A percentile compares a stretch with the other conserved stretches of the same genome.
These are phyloP conservation scores for Blechomonas ayalai DNA, from an alignment of 208 protist species.

Conservation along the genomic window DNA sequence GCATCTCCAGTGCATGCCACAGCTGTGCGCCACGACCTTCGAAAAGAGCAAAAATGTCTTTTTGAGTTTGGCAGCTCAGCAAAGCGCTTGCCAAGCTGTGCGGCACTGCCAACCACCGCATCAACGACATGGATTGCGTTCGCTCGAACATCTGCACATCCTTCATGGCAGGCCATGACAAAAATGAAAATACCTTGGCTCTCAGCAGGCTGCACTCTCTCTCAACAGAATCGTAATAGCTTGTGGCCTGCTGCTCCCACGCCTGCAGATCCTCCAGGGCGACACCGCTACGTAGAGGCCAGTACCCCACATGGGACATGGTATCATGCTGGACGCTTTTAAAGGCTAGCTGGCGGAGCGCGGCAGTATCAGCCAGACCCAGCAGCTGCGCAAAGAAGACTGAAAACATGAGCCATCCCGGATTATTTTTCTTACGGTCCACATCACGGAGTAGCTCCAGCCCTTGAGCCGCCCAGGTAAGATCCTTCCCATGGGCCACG, in stretches of 20 bases:
- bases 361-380: constrained; percentile 49
- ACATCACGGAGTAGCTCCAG: constrained; percentile 43
- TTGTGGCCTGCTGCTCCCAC: constrained; percentile 45
- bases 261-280: constrained; percentile 41
- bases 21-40: constrained; percentile 11
- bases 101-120: constrained; percentile 28
- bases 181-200: constrained; percentile 74
- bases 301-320: constrained; percentile 86
- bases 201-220: constrained; percentile 70
- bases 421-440: constrained; percentile 71
- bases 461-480: constrained; percentile 30
- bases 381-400: constrained; percentile 61
- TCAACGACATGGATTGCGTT: constrained; percentile 53
- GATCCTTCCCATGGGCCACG: constrained; percentile 20
- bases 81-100: constrained; percentile 34
- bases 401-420: constrained; percentile 67
- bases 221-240: constrained; percentile 43
- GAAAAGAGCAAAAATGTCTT: constrained; percentile 59
- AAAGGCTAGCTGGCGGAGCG: constrained; percentile 68
- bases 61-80: constrained; percentile 70
- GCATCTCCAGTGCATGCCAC: constrained; percentile 18
- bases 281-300: constrained; percentile 51
- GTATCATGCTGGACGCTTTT: constrained; percentile 84
- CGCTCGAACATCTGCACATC: constrained; percentile 66
- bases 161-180: constrained; percentile 77